Percentiles rank a stretch among this genome's conserved stretches.
These are phyloP conservation scores for Cercospora zeina DNA, from an alignment of 2,329 filamentous ascomycete genomes.

Conservation along the genomic window DNA sequence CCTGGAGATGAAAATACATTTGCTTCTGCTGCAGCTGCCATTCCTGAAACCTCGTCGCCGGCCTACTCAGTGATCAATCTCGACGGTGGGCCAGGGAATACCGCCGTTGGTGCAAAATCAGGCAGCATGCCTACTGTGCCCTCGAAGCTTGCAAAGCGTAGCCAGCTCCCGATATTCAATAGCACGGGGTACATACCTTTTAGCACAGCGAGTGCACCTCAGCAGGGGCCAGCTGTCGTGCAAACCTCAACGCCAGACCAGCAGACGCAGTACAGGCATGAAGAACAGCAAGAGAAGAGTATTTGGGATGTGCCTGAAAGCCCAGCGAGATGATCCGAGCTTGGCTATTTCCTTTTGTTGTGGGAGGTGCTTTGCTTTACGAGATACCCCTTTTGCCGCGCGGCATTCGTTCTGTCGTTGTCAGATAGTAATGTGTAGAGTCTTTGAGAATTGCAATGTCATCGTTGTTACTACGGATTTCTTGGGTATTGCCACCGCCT, in stretches of 20 bases:
- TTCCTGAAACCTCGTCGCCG: background rate
- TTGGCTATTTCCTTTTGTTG: conserved; percentile 9
- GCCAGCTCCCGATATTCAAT: conserved; percentile 34
- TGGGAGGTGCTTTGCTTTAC: conserved; percentile 12
- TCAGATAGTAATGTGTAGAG: background rate
- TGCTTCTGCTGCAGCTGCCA: background rate
- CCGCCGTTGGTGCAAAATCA: background rate
- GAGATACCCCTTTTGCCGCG: conserved; percentile 10
- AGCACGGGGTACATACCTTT: conserved; percentile 41
- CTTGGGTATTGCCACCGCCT: background rate
- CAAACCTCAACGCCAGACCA: background rate
- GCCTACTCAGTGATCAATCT: background rate
- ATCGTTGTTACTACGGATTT: background rate
- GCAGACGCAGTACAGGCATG: background rate
- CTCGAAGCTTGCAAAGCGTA: conserved; percentile 6
- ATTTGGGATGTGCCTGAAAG: conserved; percentile 53
- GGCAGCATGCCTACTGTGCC: background rate
- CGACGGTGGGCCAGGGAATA: background rate
- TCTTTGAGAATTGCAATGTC: background rate
- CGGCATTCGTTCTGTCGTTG: background rate
- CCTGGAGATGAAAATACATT: background rate
- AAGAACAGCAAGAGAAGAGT: conserved; percentile 29
- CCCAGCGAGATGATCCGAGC: conserved; percentile 33
- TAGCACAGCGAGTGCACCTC: conserved; percentile 21
- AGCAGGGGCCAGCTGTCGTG: conserved; percentile 6